Evolutionary conservation across 768 basidiomycete species (phyloP).

Genomic region (Pleurotus tuber-regium): DNA sequence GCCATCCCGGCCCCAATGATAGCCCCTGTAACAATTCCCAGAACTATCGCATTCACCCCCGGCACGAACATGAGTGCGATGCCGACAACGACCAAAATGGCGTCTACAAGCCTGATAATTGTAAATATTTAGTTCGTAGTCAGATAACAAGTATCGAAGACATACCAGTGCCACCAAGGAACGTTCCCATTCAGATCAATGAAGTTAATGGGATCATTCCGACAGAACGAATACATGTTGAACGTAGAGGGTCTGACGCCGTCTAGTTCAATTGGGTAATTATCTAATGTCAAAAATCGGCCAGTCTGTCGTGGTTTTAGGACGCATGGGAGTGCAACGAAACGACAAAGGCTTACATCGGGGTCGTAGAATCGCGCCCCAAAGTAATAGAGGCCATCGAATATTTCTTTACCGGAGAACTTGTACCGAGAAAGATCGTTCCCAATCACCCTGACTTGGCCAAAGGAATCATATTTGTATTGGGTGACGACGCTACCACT

Average conservation of each 20-base stretch:
- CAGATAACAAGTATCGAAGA: not conserved
- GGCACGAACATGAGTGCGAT: slow-evolving; percentile 1
- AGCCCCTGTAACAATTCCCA: not conserved
- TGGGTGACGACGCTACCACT: not conserved
- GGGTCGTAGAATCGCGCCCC: slow-evolving; percentile 12
- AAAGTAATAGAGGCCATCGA: slow-evolving; percentile 13
- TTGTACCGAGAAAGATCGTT: not conserved
- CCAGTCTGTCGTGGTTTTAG: not conserved
- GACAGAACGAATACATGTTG: slow-evolving; percentile 15
- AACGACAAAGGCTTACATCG: slow-evolving; percentile 3
- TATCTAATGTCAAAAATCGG: not conserved
- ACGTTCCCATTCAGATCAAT: slow-evolving; percentile 15
- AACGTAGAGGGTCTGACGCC: slow-evolving; percentile 6
- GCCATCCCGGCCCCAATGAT: not conserved
- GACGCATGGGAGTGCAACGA: not conserved
- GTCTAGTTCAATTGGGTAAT: not conserved
- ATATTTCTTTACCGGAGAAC: slow-evolving; percentile 4
- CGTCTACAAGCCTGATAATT: not conserved
- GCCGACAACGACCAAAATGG: not conserved
- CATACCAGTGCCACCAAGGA: slow-evolving; percentile 16
- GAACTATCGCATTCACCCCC: not conserved
- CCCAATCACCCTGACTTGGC: not conserved
- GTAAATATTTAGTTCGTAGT: not conserved
- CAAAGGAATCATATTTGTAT: not conserved
- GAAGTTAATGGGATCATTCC: slow-evolving; percentile 15